Conservation (phyloP, 1,284 basidiomycete species). For the Trichosporon sp. region DNA sequence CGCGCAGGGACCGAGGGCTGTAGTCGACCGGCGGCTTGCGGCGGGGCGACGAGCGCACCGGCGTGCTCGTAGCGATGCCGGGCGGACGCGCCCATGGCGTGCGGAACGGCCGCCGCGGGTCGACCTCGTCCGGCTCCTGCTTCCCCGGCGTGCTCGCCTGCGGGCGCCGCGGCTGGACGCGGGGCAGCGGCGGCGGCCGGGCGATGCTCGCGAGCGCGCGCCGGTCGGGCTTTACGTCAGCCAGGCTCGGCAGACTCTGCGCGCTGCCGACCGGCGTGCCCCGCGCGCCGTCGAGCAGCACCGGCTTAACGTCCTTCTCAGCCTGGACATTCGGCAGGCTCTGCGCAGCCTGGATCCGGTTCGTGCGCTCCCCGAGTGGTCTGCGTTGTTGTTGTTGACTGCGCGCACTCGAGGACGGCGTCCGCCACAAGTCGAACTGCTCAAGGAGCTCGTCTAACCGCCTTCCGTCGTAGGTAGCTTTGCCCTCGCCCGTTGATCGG, state of each 20-base stretch:
- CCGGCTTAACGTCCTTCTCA: not conserved
- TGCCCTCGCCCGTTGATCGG: not conserved
- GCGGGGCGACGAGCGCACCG: not conserved
- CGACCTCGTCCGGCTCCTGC: not conserved
- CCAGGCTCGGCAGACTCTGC: not conserved
- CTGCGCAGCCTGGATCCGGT: not conserved
- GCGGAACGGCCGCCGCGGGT: not conserved
- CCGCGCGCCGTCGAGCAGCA: not conserved
- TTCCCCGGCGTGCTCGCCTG: not conserved
- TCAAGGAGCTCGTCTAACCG: not conserved
- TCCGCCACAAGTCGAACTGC: not conserved
- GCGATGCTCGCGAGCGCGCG: not conserved
- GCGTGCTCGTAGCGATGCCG: not conserved
- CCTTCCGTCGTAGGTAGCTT: not conserved
- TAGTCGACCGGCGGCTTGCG: slow-evolving; percentile 1
- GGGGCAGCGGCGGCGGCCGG: not conserved
- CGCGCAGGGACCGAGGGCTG: not conserved
- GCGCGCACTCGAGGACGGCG: not conserved
- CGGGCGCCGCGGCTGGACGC: not conserved
- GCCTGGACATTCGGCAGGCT: not conserved
- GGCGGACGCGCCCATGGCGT: not conserved
- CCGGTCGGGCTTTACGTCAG: not conserved
- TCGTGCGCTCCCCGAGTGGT: not conserved
- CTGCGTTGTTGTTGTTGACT: not conserved
- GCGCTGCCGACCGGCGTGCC: not conserved